Conservation (phyloP, 129 eudicot species). For the Flaveria linearis region DNA sequence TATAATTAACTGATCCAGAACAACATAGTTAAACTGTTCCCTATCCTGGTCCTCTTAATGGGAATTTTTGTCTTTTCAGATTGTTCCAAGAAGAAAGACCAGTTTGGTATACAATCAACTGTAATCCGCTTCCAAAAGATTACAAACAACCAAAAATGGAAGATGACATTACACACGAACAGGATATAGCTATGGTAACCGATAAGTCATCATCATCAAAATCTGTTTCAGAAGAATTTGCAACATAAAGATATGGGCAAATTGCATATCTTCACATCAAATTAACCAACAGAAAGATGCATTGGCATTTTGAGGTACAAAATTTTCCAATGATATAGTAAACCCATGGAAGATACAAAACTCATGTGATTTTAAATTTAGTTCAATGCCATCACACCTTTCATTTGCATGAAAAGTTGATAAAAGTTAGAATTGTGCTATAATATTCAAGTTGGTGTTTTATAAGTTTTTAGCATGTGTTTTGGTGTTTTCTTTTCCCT, state of each 20-base stretch:
- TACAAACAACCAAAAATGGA: too few species aligned
- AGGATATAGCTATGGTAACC: too few species aligned
- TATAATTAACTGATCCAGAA: too few species aligned
- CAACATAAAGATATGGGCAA: slow-evolving; percentile 39
- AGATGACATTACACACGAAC: too few species aligned
- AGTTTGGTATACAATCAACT: too few species aligned
- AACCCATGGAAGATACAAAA: background rate
- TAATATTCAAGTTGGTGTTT: slow-evolving; percentile 1
- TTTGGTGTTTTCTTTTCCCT: background rate
- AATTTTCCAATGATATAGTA: background rate
- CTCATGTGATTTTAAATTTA: background rate
- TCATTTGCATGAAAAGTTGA: background rate
- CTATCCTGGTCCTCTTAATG: background rate
- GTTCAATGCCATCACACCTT: background rate
- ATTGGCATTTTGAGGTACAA: background rate
- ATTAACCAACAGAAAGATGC: background rate
- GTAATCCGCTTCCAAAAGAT: too few species aligned
- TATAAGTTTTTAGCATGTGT: background rate
- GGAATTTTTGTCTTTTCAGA: slow-evolving; percentile 36
- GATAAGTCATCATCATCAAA: too few species aligned
- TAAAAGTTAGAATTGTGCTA: background rate
- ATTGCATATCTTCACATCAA: background rate
- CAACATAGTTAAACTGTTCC: too few species aligned
- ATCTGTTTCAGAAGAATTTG: slow-evolving; percentile 58
- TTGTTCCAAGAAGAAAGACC: too few species aligned